phyloP scores from a whole-genome alignment of 345 rosid species.

The Hirschfeldia incana region DNA sequence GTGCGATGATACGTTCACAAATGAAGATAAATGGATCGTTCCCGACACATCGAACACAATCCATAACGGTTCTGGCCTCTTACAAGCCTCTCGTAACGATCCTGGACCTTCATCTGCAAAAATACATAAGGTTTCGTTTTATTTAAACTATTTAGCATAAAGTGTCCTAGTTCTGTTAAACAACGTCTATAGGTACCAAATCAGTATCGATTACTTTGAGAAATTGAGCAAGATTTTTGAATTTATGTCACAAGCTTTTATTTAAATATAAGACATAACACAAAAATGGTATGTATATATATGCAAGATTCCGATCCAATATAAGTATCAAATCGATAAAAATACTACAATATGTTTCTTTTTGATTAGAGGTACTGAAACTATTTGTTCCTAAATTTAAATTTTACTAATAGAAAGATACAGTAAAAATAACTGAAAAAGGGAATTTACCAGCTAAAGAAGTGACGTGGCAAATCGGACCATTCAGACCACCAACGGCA shows the following conservation, averaged over 20 bases:
- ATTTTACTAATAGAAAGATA: neutral
- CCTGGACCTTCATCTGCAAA: constrained; percentile 89
- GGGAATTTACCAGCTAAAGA: constrained; percentile 59
- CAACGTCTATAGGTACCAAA: neutral
- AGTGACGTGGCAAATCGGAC: constrained; percentile 65
- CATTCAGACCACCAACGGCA: constrained; percentile 83
- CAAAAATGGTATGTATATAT: neutral
- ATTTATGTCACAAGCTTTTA: neutral
- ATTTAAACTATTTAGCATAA: neutral
- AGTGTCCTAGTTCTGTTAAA: neutral
- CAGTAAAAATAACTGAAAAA: neutral
- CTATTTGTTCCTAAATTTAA: neutral
- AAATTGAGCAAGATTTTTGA: neutral
- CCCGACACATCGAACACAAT: constrained; percentile 84
- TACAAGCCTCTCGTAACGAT: constrained; percentile 78
- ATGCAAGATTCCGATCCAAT: neutral
- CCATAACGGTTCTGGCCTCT: constrained; percentile 81
- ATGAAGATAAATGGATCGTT: constrained; percentile 61
- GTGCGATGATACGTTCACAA: constrained; percentile 72
- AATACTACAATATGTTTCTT: neutral
- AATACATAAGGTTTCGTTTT: neutral
- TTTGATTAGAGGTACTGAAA: neutral
- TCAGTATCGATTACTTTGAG: neutral
- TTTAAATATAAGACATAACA: neutral
- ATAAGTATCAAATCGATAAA: neutral